These are phyloP conservation scores for Rhytidiadelphus loreus DNA, from an alignment of 225 moss, liverwort and hornwort genomes.

Conservation along the genomic window DNA sequence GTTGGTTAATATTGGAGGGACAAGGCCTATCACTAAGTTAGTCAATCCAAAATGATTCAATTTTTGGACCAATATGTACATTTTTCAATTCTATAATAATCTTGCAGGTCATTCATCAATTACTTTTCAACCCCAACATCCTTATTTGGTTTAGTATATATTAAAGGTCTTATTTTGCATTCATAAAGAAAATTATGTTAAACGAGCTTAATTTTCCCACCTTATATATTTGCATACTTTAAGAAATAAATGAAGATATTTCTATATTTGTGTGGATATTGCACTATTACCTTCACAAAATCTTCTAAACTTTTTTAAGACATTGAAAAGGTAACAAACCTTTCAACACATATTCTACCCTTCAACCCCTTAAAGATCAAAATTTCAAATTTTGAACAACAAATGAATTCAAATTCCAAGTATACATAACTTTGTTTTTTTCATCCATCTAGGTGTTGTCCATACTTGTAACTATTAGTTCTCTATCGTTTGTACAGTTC, in stretches of 20 bases:
- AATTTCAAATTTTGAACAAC: background rate
- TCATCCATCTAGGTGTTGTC: background rate
- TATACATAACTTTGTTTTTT: background rate
- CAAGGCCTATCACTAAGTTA: no score
- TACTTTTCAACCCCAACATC: no score
- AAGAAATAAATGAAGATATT: background rate
- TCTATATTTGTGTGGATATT: background rate
- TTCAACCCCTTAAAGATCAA: background rate
- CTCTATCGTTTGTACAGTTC: background rate
- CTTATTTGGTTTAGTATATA: no score
- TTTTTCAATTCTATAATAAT: no score
- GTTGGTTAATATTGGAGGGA: no score
- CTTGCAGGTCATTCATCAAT: no score
- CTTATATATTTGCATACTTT: background rate
- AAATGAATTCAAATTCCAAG: background rate
- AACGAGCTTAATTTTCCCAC: background rate
- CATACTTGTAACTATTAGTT: background rate
- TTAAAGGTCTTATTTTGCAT: background rate
- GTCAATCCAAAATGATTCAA: no score
- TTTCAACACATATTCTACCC: background rate
- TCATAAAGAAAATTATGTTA: background rate
- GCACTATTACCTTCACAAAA: background rate
- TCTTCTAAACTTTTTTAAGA: background rate
- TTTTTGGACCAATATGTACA: no score
- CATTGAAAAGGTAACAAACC: background rate